phyloP scores from a whole-genome alignment of 2,329 filamentous ascomycete species.

The Lojkania enalia region DNA sequence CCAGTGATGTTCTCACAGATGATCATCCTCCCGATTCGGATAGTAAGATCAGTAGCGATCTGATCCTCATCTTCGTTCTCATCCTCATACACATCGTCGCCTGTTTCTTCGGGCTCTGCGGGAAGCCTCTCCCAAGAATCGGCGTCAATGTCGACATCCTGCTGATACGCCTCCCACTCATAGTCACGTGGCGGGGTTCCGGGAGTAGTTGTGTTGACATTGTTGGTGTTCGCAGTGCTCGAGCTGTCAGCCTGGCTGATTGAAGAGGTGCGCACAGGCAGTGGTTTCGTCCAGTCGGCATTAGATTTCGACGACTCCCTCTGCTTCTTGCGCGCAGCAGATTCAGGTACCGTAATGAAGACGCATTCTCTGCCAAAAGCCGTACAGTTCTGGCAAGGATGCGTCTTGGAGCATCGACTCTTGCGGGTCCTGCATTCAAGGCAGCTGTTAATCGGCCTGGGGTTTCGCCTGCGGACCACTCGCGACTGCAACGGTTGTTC shows the following conservation, averaged over 20 bases:
- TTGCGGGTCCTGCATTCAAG: slow-evolving; percentile 45
- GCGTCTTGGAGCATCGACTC: slow-evolving; percentile 45
- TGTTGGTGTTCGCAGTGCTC: slow-evolving; percentile 22
- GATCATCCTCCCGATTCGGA: slow-evolving; percentile 45
- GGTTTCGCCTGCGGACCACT: slow-evolving; percentile 44
- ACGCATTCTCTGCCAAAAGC: slow-evolving; percentile 45
- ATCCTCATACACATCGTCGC: slow-evolving; percentile 44
- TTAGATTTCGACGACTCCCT: slow-evolving; percentile 33
- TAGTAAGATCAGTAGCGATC: slow-evolving; percentile 43
- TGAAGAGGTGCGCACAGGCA: slow-evolving; percentile 34
- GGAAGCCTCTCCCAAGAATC: slow-evolving; percentile 43
- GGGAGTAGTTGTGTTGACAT: slow-evolving; percentile 38
- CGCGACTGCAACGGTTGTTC: slow-evolving; percentile 45
- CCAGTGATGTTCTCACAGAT: slow-evolving; percentile 46
- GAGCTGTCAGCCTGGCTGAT: slow-evolving; percentile 28
- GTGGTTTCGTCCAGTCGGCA: slow-evolving; percentile 42
- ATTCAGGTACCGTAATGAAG: slow-evolving; percentile 45
- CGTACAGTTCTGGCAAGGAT: slow-evolving; percentile 45
- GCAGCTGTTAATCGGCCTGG: slow-evolving; percentile 45
- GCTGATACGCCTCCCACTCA: slow-evolving; percentile 46
- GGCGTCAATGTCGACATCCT: slow-evolving; percentile 42
- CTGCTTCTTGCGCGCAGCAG: slow-evolving; percentile 43
- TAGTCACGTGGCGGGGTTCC: slow-evolving; percentile 45
- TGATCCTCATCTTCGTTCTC: slow-evolving; percentile 45
- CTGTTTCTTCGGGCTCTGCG: slow-evolving; percentile 41